Evolutionary conservation across 2,329 filamentous ascomycete species (phyloP), one percentile per base, ranked within the genome.

Genomic region (Aspergillus amoenus): DNA sequence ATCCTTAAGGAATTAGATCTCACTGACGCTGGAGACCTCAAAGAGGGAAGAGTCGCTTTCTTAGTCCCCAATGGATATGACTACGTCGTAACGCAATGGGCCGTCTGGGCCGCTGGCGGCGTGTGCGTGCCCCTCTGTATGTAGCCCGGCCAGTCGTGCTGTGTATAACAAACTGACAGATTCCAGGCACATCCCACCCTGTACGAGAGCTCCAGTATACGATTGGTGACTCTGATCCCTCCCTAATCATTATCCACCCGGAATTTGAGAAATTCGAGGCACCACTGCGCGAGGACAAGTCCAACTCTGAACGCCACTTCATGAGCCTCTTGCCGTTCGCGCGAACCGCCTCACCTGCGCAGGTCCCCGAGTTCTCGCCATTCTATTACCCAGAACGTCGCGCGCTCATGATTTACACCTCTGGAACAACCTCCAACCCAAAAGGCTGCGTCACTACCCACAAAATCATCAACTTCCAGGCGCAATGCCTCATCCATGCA

Each of bases 361-460:
- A 49, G 0, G 58, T 76, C 13, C 75, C 74, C 1, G 62, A 64
- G 0, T 77, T 78, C 59, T 61, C 61, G 37, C 59, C 67, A 0
- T 52, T 65, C 1, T 67, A 69, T 49, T 60, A 64, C 2, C 55
- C 71, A 8, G 64, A 66, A 15, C 67, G 73, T 41, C 68, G 72
- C 21, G 75, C 74, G 1, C 62, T 77, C 46, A 76, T 77, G 67
- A 77, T 77, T 55, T 77, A 76, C 58, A 77, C 75, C 2, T 76
- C 73, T 15, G 75, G 75, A 22, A 77, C 76, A 8, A 76, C 74
- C 0, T 72, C 71, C 3, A 73, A 70, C 15, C 74, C 75, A n/a
- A 76, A 77, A 56, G 76, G 76, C 24, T 77, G 75, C 57, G 73
- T 78, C 13, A 76, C 74, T 3, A 78, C 75, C 3, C 76, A 78